Evolutionary conservation across 2,329 filamentous ascomycete species (phyloP), one percentile per base, ranked within the genome.

Genomic region (Alternaria tenuissima): DNA sequence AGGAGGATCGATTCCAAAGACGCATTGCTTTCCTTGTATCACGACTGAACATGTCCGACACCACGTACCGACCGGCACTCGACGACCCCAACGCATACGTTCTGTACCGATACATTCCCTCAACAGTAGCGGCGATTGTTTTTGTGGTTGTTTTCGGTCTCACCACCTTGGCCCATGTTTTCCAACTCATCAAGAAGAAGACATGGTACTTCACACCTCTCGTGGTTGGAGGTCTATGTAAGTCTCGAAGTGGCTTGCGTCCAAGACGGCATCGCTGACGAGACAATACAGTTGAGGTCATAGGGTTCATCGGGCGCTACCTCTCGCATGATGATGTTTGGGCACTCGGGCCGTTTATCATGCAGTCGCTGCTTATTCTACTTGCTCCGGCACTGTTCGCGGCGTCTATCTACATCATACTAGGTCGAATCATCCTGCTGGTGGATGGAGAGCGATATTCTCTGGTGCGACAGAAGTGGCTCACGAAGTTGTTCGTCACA

Each of bases 151-250:
- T 86, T 4, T 87, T 87, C 64, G 57, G 69, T 3, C 30, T 79
- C 8, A 68, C 78, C 4, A 82, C 83, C 0, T 22, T 69, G 0
- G 61, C 72, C 2, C 84, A 86, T 61, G 61, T 67, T 0, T 81
- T 74, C 58, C 79, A 81, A 30, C 71, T 84, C 22, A 68, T 76
- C 20, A 78, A 72, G n/a, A 77, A 77, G 2, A 72, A 77, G 39
- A 82, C 82, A 4, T 86, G 82, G 81, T 86, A 83, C 67, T 82
- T 84, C 62, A 80, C 84, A 4, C 82, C 85, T 0, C 82, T 86
- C 41, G 60, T 83, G 4, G 67, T 86, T 14, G 84, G 84, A 34
- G 81, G 82, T 24, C 46, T 82, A 7, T 84, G 84, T 85, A 76
- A 56, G 77, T 72, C 3, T 44, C 2, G 7, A 28, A 42, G 9